Conservation (phyloP, 257 asterid species). For the Linderniella brevidens region DNA sequence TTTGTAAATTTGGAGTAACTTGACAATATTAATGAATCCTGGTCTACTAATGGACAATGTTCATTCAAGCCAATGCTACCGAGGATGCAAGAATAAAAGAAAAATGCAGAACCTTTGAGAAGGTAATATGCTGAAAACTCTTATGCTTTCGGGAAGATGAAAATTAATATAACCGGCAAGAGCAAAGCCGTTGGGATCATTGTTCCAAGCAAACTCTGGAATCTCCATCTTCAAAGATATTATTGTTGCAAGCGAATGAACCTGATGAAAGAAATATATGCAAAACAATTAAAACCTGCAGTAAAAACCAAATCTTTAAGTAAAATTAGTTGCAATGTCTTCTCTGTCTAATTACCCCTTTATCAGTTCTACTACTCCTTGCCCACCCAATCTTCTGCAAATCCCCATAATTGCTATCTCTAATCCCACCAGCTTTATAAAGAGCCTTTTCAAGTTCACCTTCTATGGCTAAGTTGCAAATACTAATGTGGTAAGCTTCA, state of each 20-base stretch:
- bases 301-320: not conserved
- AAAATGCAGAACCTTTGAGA: conserved; percentile 90
- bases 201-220: conserved; percentile 74
- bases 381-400: conserved; percentile 82
- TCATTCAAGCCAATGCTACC: too few relatives aligned
- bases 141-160: conserved; percentile 53
- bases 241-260: conserved; percentile 89
- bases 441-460: conserved; percentile 84
- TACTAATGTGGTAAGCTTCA: not conserved
- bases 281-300: not conserved
- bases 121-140: conserved; percentile 87
- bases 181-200: conserved; percentile 72
- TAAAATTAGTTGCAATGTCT: not conserved
- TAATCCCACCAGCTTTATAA: conserved; percentile 75
- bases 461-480: conserved; percentile 46
- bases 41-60: too few relatives aligned
- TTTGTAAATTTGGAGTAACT: too few relatives aligned
- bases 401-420: conserved; percentile 78
- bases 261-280: conserved; percentile 24
- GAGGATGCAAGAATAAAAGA: too few relatives aligned
- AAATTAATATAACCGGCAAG: conserved; percentile 53
- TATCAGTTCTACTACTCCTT: conserved; percentile 95
- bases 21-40: too few relatives aligned
- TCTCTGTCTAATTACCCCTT: conserved; percentile 47
- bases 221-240: conserved; percentile 87